Evolutionary conservation across 192 early-diverging fungal species (phyloP), one percentile per base, ranked within the genome.

Genomic region (Podochytrium sp.): DNA sequence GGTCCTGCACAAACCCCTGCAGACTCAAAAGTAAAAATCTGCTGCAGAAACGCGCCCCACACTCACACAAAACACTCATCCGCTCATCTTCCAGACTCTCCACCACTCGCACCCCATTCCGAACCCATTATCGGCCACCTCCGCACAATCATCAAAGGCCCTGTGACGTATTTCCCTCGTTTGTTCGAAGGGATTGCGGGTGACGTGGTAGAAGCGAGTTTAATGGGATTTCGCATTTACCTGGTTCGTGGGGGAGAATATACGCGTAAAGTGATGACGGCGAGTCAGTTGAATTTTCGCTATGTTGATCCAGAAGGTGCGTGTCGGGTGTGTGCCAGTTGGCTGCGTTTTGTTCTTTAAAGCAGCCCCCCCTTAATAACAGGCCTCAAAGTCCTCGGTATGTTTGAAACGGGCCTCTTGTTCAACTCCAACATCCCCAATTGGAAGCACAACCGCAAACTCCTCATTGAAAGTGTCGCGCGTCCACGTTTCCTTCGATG

Each of bases 361-460:
- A 47, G 43, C 20, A 47, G 20, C 43, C 43, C 7, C 10, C 20
- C 7, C 20, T 47, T 47, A 12, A 47, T 47, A 12, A 47, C 10
- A 63, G 61, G 34, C 20, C 20, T 63, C 14, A 39, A 38, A 1
- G 40, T 14, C 33, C 37, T 63, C 20, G 29, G 29, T 1, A 18
- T 16, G 14, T 39, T 38, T 27, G 29, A 63, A 63, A 23, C 12
- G 18, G 61, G 61, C 14, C 14, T 63, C 29, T 41, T 63, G n/a
- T 39, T 63, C 20, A 63, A 63, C 40, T 25, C 20, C 1, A 29
- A 63, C 29, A 14, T 38, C 40, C 32, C 14, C 10, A 38, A 25
- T 35, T 63, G 61, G 61, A 63, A 63, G 61, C 14, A 35, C 14
- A 39, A 32, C 20, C 33, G 61, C 12, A 63, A 63, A 39, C 20